Conservation (phyloP, 1,284 basidiomycete species). For the Ustanciosporium gigantosporum region DNA sequence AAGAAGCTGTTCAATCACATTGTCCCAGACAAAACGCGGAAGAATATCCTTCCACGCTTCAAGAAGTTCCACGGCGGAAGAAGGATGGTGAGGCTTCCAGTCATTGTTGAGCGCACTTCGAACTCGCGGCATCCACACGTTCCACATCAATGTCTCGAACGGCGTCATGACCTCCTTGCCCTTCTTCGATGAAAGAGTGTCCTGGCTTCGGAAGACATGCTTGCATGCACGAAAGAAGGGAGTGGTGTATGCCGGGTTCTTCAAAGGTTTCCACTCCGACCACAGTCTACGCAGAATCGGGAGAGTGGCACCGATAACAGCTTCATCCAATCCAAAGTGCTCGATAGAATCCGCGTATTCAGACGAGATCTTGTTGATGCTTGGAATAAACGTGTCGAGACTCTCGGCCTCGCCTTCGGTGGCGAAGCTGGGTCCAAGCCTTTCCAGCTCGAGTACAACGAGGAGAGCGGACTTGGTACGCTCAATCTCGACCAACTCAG, state of each 20-base stretch:
- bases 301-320: slow-evolving; percentile 85
- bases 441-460: slow-evolving; percentile 30
- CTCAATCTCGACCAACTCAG: slow-evolving; percentile 64
- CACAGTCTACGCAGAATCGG: slow-evolving; percentile 73
- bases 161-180: slow-evolving; percentile 74
- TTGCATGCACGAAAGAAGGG: slow-evolving; percentile 71
- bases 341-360: slow-evolving; percentile 13
- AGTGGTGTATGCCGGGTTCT: slow-evolving; percentile 69
- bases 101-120: slow-evolving; percentile 78
- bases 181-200: neutral
- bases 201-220: slow-evolving; percentile 68
- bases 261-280: slow-evolving; percentile 73
- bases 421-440: neutral
- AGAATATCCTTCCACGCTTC: slow-evolving; percentile 85
- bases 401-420: neutral
- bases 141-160: slow-evolving; percentile 92
- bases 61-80: slow-evolving; percentile 78
- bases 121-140: slow-evolving; percentile 90
- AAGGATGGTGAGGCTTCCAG: slow-evolving; percentile 77
- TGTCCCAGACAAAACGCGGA: slow-evolving; percentile 88
- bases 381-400: slow-evolving; percentile 14
- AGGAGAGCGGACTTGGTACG: slow-evolving; percentile 35
- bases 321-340: slow-evolving; percentile 69
- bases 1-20: slow-evolving; percentile 90
- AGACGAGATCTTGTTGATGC: slow-evolving; percentile 11